Base-by-base conservation (phyloP, 73 alveolate genomes). In the Stentor roeselii region DNA sequence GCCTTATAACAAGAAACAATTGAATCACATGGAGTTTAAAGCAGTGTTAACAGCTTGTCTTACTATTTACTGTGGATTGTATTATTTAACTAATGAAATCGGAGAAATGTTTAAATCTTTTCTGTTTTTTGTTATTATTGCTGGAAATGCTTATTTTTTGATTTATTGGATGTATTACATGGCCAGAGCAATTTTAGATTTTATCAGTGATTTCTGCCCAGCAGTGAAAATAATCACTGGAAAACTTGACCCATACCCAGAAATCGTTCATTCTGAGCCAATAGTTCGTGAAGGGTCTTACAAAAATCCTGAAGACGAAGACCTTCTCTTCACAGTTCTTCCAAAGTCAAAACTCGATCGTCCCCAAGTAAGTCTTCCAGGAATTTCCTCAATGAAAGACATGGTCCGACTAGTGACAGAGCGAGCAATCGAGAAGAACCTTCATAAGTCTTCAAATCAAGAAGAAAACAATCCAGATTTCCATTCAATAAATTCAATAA, bases 51-150 rank as follows among this genome's bases (percentile, higher is more conserved):
- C 37, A 67, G 80, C 80, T 1, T 27, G 42, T 30, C 21, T 67
- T 67, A 67, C 80, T 21, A 67, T 67, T 30, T 67, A 67, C 34
- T 67, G 80, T 2, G 80, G 80, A 30, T 21, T 67, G n/a, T 67
- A 67, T 67, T 67, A 67, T 34, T 67, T 67, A 67, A 67, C 80
- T 1, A 27, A 67, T 30, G 80, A 67, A 21, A 67, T 67, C 37
- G 41, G 34, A 30, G 80, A 67, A 32, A 40, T n/a, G 21, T 67
- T 32, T 1, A 21, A 40, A n/a, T 15, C 34, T 1, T 2, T 67
- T 21, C 41, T 67, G 34, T 67, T 67, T 34, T 21, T 67, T 67
- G 21, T 67, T 0, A 67, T 67, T 1, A 67, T 67, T 1, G 14
- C 21, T 1, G 80, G 80, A 2, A 67, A 67, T 67, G 11, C 34